A percentile compares a stretch with the other conserved stretches of the same genome.
These are phyloP conservation scores for Cyberlindnera maritima DNA, from an alignment of 805 yeast genomes.

Conservation along the genomic window DNA sequence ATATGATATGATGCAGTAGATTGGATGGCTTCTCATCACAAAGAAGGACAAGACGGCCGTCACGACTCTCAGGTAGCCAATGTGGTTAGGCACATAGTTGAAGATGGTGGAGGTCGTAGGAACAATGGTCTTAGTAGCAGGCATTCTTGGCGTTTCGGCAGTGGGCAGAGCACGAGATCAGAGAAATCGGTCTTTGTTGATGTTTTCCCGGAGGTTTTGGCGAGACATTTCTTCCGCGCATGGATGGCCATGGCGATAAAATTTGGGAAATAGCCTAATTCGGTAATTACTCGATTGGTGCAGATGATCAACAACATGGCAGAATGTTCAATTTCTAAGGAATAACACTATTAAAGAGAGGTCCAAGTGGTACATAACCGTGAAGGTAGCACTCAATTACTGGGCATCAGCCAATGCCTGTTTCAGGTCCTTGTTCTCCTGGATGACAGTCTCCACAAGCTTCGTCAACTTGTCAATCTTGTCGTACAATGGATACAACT, in stretches of 20 bases:
- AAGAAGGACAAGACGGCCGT: conserved; percentile 78
- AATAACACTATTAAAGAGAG: too few relatives aligned
- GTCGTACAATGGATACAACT: conserved; percentile 50
- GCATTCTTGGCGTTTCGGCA: too few relatives aligned
- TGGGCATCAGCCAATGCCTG: conserved; percentile 6
- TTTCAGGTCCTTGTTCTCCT: conserved; percentile 22
- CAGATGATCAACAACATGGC: background rate
- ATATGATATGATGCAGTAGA: conserved; percentile 71
- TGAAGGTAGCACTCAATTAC: background rate
- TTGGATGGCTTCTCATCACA: conserved; percentile 82
- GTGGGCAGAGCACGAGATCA: too few relatives aligned
- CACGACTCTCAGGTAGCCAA: conserved; percentile 83
- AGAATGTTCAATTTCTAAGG: background rate
- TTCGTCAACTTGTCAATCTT: conserved; percentile 41
- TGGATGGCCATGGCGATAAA: background rate
- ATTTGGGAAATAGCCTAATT: background rate
- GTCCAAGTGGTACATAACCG: background rate
- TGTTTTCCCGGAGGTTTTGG: background rate
- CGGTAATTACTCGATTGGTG: background rate
- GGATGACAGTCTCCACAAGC: conserved; percentile 20
- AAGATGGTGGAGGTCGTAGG: conserved; percentile 55
- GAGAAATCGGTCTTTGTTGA: background rate
- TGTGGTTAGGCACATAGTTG: conserved; percentile 83
- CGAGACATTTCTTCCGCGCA: background rate
- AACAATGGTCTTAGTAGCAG: background rate